phyloP scores from a whole-genome alignment of 768 basidiomycete genomes.

The Leccinum arenicola region DNA sequence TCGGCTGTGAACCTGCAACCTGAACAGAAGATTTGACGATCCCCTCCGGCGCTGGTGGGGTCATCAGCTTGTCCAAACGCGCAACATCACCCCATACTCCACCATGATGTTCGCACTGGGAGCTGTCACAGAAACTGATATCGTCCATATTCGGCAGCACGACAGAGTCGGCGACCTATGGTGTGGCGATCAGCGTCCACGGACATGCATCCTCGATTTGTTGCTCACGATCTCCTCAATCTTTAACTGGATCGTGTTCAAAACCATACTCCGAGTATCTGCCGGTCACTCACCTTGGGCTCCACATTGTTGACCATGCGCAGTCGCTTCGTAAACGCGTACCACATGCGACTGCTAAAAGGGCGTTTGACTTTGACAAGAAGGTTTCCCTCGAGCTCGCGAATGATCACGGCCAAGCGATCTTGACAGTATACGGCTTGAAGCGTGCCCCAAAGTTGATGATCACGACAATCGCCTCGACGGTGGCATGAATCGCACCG shows the following conservation, averaged over 20 bases:
- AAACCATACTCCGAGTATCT: conserved; percentile 94
- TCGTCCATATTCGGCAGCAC: conserved; percentile 99
- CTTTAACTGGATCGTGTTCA: conserved; percentile 84
- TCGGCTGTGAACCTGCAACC: conserved; percentile 30
- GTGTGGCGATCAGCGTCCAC: conserved; percentile 64
- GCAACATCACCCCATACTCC: conserved; percentile 86
- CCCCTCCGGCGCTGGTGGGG: conserved; percentile 8
- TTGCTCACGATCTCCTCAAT: conserved; percentile 80
- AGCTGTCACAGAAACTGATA: conserved; percentile 90
- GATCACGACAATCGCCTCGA: conserved; percentile 78
- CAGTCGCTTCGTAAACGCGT: conserved; percentile 85
- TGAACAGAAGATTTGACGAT: conserved; percentile 4
- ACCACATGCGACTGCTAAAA: conserved; percentile 93
- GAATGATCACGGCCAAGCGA: conserved; percentile 84
- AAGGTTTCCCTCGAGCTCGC: conserved; percentile 89
- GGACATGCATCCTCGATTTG: background rate
- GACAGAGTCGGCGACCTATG: conserved; percentile 93
- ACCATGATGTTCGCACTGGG: conserved; percentile 61
- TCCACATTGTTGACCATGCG: conserved; percentile 86
- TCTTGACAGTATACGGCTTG: conserved; percentile 86
- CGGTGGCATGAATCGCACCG: conserved; percentile 85
- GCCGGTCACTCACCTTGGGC: conserved; percentile 91
- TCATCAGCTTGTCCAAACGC: conserved; percentile 36
- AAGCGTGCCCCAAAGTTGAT: conserved; percentile 81
- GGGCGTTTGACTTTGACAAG: conserved; percentile 90